Conservation (phyloP, 352 stramenopile genomes). For the Globisporangium ultimum region DNA sequence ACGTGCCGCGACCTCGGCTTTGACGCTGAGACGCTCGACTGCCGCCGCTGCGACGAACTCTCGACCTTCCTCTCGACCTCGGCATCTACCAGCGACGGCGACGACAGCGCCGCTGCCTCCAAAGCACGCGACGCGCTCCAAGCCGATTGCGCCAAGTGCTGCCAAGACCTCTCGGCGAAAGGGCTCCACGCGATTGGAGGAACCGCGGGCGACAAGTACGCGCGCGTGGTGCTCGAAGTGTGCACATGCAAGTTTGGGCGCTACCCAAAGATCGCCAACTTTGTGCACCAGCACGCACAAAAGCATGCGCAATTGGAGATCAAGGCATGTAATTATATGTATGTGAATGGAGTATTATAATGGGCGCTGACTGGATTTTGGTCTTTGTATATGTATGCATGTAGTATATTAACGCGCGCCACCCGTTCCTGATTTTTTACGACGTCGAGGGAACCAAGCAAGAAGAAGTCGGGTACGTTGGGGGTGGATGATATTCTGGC, state of each 20-base stretch:
- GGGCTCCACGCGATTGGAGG: constrained; percentile 10
- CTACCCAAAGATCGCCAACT: constrained; percentile 67
- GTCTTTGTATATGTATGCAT: not conserved
- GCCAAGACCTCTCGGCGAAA: constrained; percentile 37
- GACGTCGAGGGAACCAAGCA: constrained; percentile 40
- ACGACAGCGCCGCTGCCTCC: too few relatives aligned
- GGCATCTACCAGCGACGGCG: not conserved
- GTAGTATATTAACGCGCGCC: constrained; percentile 37
- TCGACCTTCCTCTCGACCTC: constrained; percentile 20
- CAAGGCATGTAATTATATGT: constrained; percentile 16
- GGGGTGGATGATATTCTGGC: too few relatives aligned
- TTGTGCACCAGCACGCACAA: constrained; percentile 48
- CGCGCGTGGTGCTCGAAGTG: constrained; percentile 47
- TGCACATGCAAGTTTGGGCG: constrained; percentile 49
- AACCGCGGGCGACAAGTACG: constrained; percentile 26
- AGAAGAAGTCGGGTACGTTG: constrained; percentile 57
- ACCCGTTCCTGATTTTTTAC: constrained; percentile 68
- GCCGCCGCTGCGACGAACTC: constrained; percentile 51
- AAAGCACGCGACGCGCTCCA: constrained; percentile 2
- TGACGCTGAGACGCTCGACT: constrained; percentile 57
- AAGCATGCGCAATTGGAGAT: constrained; percentile 46
- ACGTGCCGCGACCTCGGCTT: constrained; percentile 45
- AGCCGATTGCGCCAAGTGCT: constrained; percentile 42
- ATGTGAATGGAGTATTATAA: not conserved
- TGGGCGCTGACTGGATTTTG: constrained; percentile 3